A percentile compares a stretch with the other conserved stretches of the same genome.
phyloP scores from a whole-genome alignment of 2,329 filamentous ascomycete genomes.

The Monilinia laxa region DNA sequence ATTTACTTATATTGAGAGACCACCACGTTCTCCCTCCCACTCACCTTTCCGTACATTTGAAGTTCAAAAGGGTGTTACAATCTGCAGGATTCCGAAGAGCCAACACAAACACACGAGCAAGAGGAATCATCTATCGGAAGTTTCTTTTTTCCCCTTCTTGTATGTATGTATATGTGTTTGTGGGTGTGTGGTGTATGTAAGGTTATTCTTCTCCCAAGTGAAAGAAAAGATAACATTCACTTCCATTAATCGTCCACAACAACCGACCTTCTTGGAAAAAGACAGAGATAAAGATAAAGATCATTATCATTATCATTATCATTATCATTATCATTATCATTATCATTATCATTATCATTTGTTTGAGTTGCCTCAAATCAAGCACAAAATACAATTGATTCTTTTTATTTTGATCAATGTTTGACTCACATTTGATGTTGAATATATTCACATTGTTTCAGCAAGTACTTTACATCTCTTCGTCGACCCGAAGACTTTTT shows the following conservation, averaged over 20 bases:
- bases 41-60: background rate
- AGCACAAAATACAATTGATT: conserved; percentile 13
- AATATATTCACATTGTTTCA: background rate
- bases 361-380: background rate
- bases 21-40: background rate
- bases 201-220: background rate
- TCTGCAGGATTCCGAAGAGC: conserved; percentile 24
- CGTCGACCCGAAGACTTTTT: background rate
- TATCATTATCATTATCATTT: no score
- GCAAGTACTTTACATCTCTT: background rate
- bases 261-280: no score
- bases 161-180: background rate
- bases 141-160: background rate
- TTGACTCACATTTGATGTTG: background rate
- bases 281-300: no score
- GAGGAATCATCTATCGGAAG: conserved; percentile 2
- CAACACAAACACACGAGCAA: conserved; percentile 15
- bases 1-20: background rate
- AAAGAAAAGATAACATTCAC: background rate
- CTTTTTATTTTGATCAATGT: conserved; percentile 4
- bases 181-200: background rate
- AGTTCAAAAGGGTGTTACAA: conserved; percentile 11
- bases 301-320: no score
- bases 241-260: no score
- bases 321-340: no score